Evolutionary conservation across 805 yeast species (phyloP), one percentile per base, ranked within the genome.

Genomic region (Priceomyces haplophilus): DNA sequence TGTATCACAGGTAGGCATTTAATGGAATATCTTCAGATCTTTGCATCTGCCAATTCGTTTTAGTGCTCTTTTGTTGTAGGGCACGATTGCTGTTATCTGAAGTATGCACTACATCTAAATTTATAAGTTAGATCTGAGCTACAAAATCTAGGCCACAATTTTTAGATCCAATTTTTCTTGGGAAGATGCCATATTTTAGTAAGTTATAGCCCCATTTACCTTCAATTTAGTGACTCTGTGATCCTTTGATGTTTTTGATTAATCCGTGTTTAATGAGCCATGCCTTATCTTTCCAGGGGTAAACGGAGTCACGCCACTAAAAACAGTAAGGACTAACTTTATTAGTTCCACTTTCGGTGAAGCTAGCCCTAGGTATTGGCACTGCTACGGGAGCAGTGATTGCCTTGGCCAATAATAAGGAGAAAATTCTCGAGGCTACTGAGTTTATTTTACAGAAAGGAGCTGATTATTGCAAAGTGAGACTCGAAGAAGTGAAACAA

Each of bases 311-410:
- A 27, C 33, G 42, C 32, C 31, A 30, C 16, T n/a, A 3, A 17
- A 7, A 19, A 3, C 7, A 27, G 23, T 36, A 34, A 46, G 49
- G 45, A 51, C 44, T 51, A 31, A 18, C 18, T 15, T 16, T 19
- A 21, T 24, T 31, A 63, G 71, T 64, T 29, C 69, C 71, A 6
- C 41, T 61, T 13, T 60, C 70, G 2, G 48, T 64, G 1, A 66
- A 66, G 44, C 43, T 54, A 6, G 70, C 70, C 2, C 24, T 65
- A 7, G 55, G 65, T 16, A 48, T 57, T 3, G 72, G 71, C 7
- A 64, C 68, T 5, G 40, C 65, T 1, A 44, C 58, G 4, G 71
- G 71, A 3, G 69, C 67, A n/a, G 46, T 65, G 8, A 45, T 64
- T 11, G 70, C 71, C 4, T 12, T 62, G 1, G 37, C 60, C 27